Evolutionary conservation across 1,139 yeast species (phyloP), one percentile per base, ranked within the genome.

Genomic region (Insectozyma bohioensis): DNA sequence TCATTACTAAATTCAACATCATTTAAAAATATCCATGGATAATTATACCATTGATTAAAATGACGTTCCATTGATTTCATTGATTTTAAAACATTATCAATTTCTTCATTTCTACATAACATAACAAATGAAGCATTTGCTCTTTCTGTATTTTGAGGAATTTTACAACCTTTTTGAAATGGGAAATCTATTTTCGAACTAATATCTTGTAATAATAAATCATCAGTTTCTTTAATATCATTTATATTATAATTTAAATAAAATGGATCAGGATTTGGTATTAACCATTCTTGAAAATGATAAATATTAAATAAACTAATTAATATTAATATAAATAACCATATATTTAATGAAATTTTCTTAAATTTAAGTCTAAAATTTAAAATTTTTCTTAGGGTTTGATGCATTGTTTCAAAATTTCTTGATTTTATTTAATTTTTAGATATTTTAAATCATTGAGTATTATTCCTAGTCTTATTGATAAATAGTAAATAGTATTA

Each of bases 11-110:
- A 88, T 12, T 78, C 80, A 40, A 77, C 85, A 53, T 90, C 86
- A 53, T 88, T 90, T 24, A 90, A 57, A 46, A 90, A 85, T 2
- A 85, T 81, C 80, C 94, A 90, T 0, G 96, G 96, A 54, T 90
- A 90, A 45, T 82, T 73, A 55, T 71, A 90, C 92, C 95, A 86
- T 44, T 87, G 86, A 54, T 90, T 90, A 61, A 87, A 90, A 49
- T 85, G 94, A 18, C 86, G 67, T 53, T 90, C 97, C 30, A 90
- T 56, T 3, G 88, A 78, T 12, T 67, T 60, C 71, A 88, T 78
- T 3, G 92, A 80, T 33, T 71, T 64, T 3, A 84, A 48, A 2
- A 85, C 94, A 4, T 81, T 92, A 4, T 73, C 67, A 1, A 85
- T 45, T 47, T 88, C 97, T 4, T 72, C 60, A 51, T 88, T 87